Conservation (phyloP, 768 basidiomycete species). For the Mycena metata region DNA sequence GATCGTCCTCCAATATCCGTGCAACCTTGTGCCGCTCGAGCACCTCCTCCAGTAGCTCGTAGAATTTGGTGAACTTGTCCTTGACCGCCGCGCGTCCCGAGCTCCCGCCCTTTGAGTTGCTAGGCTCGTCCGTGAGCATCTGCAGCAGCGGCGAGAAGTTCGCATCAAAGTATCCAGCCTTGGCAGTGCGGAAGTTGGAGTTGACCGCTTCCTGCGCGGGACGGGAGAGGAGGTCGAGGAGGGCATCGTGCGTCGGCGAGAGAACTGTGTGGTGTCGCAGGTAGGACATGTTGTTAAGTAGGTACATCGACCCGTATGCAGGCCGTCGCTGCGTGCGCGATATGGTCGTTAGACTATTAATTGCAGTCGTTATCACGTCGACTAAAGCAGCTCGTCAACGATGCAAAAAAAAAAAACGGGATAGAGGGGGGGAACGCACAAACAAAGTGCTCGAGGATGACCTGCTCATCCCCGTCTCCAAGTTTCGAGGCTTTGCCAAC, state of each 20-base stretch:
- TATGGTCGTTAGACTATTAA: slow-evolving; percentile 73
- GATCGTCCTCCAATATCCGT: slow-evolving; percentile 79
- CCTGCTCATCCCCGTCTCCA: slow-evolving; percentile 67
- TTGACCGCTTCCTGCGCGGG: slow-evolving; percentile 73
- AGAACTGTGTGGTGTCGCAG: slow-evolving; percentile 71
- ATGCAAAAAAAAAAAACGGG: slow-evolving; percentile 2
- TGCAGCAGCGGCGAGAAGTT: slow-evolving; percentile 87
- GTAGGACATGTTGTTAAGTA: slow-evolving; percentile 85
- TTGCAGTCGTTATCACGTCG: slow-evolving; percentile 78
- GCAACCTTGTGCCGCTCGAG: slow-evolving; percentile 80
- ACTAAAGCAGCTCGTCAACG: slow-evolving; percentile 53
- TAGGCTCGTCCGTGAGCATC: slow-evolving; percentile 71
- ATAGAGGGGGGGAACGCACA: slow-evolving; percentile 59
- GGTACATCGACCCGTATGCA: slow-evolving; percentile 79
- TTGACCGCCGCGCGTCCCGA: slow-evolving; percentile 71
- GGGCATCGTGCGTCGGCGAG: slow-evolving; percentile 60
- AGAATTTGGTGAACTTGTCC: slow-evolving; percentile 88
- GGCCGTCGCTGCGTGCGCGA: slow-evolving; percentile 71
- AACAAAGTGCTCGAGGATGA: slow-evolving; percentile 80
- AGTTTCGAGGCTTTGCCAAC: slow-evolving; percentile 65
- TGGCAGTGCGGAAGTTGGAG: slow-evolving; percentile 82
- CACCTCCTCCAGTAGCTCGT: slow-evolving; percentile 84
- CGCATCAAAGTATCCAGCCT: slow-evolving; percentile 86
- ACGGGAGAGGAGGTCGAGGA: slow-evolving; percentile 68
- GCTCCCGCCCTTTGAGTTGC: slow-evolving; percentile 59